Conservation (phyloP, 306 rosid species). For the Glycyrrhiza uralensis region DNA sequence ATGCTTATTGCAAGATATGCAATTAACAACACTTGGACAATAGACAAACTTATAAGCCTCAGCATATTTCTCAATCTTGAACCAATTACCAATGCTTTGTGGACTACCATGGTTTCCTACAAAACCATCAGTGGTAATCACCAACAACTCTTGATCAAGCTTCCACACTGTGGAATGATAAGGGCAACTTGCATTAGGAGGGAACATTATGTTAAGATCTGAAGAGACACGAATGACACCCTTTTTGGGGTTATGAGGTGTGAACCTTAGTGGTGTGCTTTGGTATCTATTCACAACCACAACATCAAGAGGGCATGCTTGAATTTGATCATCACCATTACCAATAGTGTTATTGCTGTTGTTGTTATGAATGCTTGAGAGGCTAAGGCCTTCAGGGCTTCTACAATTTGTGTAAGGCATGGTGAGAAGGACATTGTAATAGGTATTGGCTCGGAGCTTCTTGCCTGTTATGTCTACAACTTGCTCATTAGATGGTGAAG, state of each 20-base stretch:
- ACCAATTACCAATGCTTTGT: slow-evolving; percentile 37
- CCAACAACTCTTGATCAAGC: slow-evolving; percentile 28
- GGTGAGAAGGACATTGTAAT: slow-evolving; percentile 28
- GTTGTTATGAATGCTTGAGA: slow-evolving; percentile 10
- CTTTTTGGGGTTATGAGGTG: slow-evolving; percentile 27
- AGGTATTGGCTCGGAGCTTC: neutral
- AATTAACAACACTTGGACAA: slow-evolving; percentile 1
- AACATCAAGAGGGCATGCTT: slow-evolving; percentile 41
- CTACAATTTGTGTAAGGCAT: neutral
- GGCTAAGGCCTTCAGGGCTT: slow-evolving; percentile 34
- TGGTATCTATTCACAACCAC: slow-evolving; percentile 27
- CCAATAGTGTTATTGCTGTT: no score
- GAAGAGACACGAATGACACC: slow-evolving; percentile 33
- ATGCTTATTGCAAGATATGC: neutral
- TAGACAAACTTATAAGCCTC: slow-evolving; percentile 7
- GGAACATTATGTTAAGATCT: slow-evolving; percentile 46
- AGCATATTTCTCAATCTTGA: slow-evolving; percentile 33
- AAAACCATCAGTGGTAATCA: slow-evolving; percentile 33
- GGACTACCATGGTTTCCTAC: slow-evolving; percentile 35
- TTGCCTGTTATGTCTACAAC: slow-evolving; percentile 40
- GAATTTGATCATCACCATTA: no score
- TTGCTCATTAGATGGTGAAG: neutral
- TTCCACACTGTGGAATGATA: slow-evolving; percentile 44
- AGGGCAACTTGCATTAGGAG: neutral
- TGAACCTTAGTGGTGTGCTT: slow-evolving; percentile 25